A percentile compares a stretch with the other conserved stretches of the same genome.
Conservation (phyloP, 306 rosid genomes). For the Ormosia emarginata region DNA sequence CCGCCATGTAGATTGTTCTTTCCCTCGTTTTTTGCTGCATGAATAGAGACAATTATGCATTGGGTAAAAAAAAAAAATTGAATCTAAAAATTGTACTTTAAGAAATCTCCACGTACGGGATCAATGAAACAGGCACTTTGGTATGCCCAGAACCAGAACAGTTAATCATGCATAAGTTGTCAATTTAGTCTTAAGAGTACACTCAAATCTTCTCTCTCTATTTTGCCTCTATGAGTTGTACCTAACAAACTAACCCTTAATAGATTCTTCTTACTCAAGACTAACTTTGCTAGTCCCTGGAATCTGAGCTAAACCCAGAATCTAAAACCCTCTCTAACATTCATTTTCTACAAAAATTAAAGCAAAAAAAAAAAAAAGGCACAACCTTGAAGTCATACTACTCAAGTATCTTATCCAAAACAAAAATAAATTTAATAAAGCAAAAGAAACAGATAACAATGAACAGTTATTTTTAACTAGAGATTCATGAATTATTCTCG, state of each 20-base stretch:
- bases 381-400: not conserved
- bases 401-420: not conserved
- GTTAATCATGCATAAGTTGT: not conserved
- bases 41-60: constrained; percentile 8
- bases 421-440: not conserved
- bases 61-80: not conserved
- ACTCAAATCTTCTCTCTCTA: not conserved
- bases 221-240: not conserved
- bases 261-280: not conserved
- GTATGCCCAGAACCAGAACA: not conserved
- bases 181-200: not conserved
- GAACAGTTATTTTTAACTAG: not conserved
- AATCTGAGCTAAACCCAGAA: constrained; percentile 27
- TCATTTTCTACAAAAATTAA: not conserved
- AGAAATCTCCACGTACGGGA: not conserved
- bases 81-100: not conserved
- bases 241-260: not conserved
- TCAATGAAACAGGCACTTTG: not conserved
- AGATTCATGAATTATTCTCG: constrained; percentile 6
- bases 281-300: not conserved
- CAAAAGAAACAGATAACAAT: not conserved
- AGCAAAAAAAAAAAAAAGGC: not conserved
- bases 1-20: constrained; percentile 73
- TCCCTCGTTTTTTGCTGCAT: constrained; percentile 58
- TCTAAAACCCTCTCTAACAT: constrained; percentile 15